Base-by-base conservation (phyloP, 2,329 filamentous ascomycete species). In the Torrubiella hemipterigena region DNA sequence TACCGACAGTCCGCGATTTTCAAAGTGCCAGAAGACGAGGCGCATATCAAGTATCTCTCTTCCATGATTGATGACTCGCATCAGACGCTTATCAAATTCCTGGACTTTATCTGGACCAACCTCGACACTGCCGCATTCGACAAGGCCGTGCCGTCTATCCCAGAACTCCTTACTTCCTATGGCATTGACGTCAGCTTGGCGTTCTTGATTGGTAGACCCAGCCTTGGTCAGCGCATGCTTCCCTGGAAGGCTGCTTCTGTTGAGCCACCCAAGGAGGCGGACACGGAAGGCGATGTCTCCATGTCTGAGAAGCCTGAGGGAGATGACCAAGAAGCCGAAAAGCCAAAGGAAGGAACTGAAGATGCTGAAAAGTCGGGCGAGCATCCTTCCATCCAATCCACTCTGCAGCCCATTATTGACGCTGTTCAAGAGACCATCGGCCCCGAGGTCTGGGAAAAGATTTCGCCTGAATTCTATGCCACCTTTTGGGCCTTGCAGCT, bases 401-500 rank as follows among this genome's bases (percentile, higher is more conserved):
- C 48, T 7, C 67, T 96, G 29, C 75, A 81, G 39, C 75, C 77
- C 5, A 61, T 95, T 13, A 78, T 87, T 35, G 70, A 80, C 7
- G 67, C 75, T 18, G 68, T 94, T 13, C 69, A 72, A 36, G 58
- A 62, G 6, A 60, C 70, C 1, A 51, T 84, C 9, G 71, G 81
- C 1, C 55, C 69, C 3, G 67, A 73, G 7, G 69, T 76, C 5
- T 85, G 79, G 66, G 62, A 72, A 9, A 73, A 72, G 30, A 69
- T 95, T 31, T 86, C 76, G 26, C 67, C 85, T 1, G 76, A 82
- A 18, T 89, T 95, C 51, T 95, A 85, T 47, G 74, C 82, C 26
- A 82, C 81, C 0, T 98, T 98, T 56, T 98, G 91, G 91, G 79
- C 87, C 30, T 65, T 95, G 10, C 78, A 85, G 17, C 69, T 93